These are phyloP conservation scores for Pythium aquatile DNA, from an alignment of 352 stramenopile species.

Conservation along the genomic window DNA sequence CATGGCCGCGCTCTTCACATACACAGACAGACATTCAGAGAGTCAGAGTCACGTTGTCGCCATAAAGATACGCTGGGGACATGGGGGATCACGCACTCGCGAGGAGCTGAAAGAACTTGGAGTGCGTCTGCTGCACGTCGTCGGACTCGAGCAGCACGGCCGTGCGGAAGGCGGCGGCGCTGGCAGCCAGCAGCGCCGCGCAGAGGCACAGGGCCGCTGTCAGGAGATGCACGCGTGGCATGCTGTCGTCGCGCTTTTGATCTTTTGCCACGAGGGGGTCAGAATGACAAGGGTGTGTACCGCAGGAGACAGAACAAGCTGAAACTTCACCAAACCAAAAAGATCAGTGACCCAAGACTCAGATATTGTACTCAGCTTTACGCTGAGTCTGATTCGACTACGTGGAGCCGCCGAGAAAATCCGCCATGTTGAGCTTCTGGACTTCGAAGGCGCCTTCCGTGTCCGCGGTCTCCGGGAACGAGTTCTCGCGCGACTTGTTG, in stretches of 20 bases:
- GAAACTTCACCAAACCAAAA: not conserved
- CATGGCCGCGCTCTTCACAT: conserved; percentile 57
- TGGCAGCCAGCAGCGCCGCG: conserved; percentile 16
- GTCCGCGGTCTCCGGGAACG: conserved; percentile 40
- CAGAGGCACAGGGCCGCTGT: conserved; percentile 21
- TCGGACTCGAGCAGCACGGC: conserved; percentile 65
- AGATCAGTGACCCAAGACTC: not conserved
- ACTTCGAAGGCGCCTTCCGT: conserved; percentile 56
- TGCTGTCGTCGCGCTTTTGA: conserved; percentile 26
- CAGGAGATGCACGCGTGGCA: conserved; percentile 30
- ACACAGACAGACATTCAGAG: conserved; percentile 1
- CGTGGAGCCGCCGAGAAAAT: conserved; percentile 48
- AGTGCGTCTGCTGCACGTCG: conserved; percentile 61
- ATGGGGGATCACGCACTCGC: conserved; percentile 32
- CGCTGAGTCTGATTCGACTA: not conserved
- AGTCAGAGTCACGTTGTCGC: not conserved
- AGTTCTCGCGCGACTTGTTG: conserved; percentile 34
- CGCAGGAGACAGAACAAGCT: conserved; percentile 14
- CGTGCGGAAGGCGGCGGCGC: conserved; percentile 45
- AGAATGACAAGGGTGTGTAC: conserved; percentile 10
- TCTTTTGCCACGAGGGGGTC: conserved; percentile 26
- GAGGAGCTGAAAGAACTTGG: conserved; percentile 75
- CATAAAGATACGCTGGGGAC: not conserved
- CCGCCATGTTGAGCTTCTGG: conserved; percentile 74
- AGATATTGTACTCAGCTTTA: conserved; percentile 11